Percentiles rank a stretch among this genome's conserved stretches.
Evolutionary conservation across 345 rosid genomes (phyloP).

Genomic region (Pugionium dolabratum): DNA sequence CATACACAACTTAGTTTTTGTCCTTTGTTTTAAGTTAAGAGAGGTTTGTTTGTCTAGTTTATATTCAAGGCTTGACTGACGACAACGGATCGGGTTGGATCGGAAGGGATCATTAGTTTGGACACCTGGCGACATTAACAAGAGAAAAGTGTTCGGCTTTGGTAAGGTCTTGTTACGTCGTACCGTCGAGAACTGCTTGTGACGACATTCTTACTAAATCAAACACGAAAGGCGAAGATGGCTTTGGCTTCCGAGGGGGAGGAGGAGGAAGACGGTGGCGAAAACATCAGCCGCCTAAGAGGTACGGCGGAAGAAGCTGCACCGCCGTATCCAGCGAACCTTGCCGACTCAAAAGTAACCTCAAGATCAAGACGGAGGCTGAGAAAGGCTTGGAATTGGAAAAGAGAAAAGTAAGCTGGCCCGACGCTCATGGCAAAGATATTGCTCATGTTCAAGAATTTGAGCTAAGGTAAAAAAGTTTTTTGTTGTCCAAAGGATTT

Average conservation of each 20-base stretch:
- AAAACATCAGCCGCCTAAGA: slow-evolving; percentile 28
- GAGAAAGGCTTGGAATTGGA: slow-evolving; percentile 34
- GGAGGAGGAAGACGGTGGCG: slow-evolving; percentile 44
- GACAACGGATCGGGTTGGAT: not conserved
- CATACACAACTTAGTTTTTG: not conserved
- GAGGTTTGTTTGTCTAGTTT: slow-evolving; percentile 8
- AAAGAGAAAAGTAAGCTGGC: slow-evolving; percentile 75
- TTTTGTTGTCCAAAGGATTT: too few relatives aligned
- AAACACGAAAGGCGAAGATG: slow-evolving; percentile 31
- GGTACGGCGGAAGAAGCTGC: slow-evolving; percentile 29
- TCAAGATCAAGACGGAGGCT: slow-evolving; percentile 42
- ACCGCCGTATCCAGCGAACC: slow-evolving; percentile 41
- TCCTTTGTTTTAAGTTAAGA: not conserved
- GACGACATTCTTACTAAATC: slow-evolving; percentile 30
- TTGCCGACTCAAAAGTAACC: slow-evolving; percentile 57
- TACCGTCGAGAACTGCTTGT: slow-evolving; percentile 44
- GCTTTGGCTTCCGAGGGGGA: slow-evolving; percentile 37
- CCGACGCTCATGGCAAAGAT: slow-evolving; percentile 76
- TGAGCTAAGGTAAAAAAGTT: slow-evolving; percentile 53
- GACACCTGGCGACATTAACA: slow-evolving; percentile 70
- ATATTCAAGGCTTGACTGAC: slow-evolving; percentile 2
- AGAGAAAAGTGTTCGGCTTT: slow-evolving; percentile 63
- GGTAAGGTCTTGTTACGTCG: slow-evolving; percentile 76
- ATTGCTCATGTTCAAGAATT: slow-evolving; percentile 77
- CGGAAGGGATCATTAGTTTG: slow-evolving; percentile 1